phyloP scores from a whole-genome alignment of 1,284 basidiomycete genomes.

The Fomitiporia mediterranea region DNA sequence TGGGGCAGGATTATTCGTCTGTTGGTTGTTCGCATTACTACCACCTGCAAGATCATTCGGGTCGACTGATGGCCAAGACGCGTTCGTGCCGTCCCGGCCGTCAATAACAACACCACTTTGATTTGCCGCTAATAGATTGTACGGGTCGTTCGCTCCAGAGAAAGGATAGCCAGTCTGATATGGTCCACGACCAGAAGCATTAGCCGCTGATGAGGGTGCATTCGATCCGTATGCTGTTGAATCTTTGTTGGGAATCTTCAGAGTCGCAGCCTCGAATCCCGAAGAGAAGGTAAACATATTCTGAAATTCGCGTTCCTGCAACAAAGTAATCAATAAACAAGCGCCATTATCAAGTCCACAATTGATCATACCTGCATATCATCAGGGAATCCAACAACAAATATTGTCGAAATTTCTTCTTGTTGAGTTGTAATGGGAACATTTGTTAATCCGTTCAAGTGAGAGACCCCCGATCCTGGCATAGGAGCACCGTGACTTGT shows the following conservation, averaged over 20 bases:
- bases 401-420: conserved; percentile 97
- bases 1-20: conserved; percentile 35
- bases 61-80: conserved; percentile 57
- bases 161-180: conserved; percentile 30
- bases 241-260: conserved; percentile 94
- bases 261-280: conserved; percentile 95
- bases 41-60: conserved; percentile 28
- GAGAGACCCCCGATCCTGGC: conserved; percentile 24
- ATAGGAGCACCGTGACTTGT: conserved; percentile 32
- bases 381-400: conserved; percentile 98
- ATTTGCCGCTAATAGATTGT: conserved; percentile 72
- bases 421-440: conserved; percentile 35
- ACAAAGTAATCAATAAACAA: conserved; percentile 14
- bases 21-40: conserved; percentile 29
- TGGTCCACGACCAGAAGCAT: conserved; percentile 27
- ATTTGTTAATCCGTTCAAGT: conserved; percentile 22
- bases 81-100: conserved; percentile 58
- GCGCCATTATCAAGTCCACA: conserved; percentile 12
- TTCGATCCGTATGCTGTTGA: conserved; percentile 56
- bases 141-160: conserved; percentile 64
- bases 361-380: conserved; percentile 84
- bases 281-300: conserved; percentile 98
- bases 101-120: conserved; percentile 75
- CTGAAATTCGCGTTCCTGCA: conserved; percentile 94
- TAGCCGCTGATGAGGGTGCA: conserved; percentile 29